A percentile compares a stretch with the other conserved stretches of the same genome.
These are phyloP conservation scores for Alternaria viburni DNA, from an alignment of 2,329 filamentous ascomycete genomes.

Conservation along the genomic window DNA sequence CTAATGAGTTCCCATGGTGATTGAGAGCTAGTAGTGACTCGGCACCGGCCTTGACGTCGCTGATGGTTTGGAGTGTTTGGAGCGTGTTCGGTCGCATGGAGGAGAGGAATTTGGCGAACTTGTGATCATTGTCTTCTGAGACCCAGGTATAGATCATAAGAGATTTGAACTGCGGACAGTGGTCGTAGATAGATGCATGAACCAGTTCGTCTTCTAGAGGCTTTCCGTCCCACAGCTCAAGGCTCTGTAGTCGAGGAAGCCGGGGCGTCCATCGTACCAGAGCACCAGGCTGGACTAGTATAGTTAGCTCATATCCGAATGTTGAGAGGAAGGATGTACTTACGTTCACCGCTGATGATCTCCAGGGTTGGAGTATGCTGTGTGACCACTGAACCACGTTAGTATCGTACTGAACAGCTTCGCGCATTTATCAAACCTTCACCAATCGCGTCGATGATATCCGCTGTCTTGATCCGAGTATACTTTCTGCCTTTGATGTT, in stretches of 20 bases:
- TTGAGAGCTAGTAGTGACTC: slow-evolving; percentile 62
- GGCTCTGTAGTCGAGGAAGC: slow-evolving; percentile 62
- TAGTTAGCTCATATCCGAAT: slow-evolving; percentile 10
- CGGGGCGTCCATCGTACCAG: slow-evolving; percentile 66
- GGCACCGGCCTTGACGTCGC: slow-evolving; percentile 60
- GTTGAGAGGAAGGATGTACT: slow-evolving; percentile 12
- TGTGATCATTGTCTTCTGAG: slow-evolving; percentile 60
- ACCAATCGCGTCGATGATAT: slow-evolving; percentile 57
- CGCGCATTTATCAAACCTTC: slow-evolving; percentile 47
- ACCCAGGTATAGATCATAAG: slow-evolving; percentile 64
- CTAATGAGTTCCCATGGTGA: slow-evolving; percentile 62
- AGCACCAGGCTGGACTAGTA: slow-evolving; percentile 56
- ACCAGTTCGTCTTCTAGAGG: slow-evolving; percentile 63
- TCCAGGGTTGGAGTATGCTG: slow-evolving; percentile 62
- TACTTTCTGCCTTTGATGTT: slow-evolving; percentile 35
- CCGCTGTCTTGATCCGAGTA: slow-evolving; percentile 48
- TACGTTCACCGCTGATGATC: slow-evolving; percentile 62
- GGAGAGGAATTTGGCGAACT: slow-evolving; percentile 65
- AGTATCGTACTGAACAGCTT: slow-evolving; percentile 9
- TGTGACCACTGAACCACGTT: slow-evolving; percentile 49
- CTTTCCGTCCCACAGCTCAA: slow-evolving; percentile 68
- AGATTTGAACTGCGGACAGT: slow-evolving; percentile 67
- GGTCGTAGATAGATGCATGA: slow-evolving; percentile 59
- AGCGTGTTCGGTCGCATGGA: slow-evolving; percentile 64
- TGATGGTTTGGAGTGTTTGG: slow-evolving; percentile 64